Evolutionary conservation across 1,284 basidiomycete genomes (phyloP).

Genomic region (Sporisorium sorghi): DNA sequence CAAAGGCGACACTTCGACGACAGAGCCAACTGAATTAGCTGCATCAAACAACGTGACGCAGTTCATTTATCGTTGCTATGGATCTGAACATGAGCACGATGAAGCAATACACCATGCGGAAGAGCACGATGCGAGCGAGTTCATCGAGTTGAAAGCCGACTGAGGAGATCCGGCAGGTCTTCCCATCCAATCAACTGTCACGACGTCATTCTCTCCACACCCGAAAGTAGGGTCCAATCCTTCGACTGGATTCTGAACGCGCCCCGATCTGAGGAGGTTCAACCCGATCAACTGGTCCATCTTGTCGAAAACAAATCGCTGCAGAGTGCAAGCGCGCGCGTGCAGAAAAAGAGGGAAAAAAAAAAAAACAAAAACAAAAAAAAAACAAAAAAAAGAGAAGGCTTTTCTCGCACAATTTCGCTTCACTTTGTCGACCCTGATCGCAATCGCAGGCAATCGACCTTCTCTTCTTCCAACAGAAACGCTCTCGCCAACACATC

Average conservation of each 20-base stretch:
- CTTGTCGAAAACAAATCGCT: too few species aligned
- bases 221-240: neutral
- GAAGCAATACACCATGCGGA: neutral
- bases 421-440: neutral
- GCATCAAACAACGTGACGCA: too few species aligned
- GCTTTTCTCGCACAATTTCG: neutral
- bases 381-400: neutral
- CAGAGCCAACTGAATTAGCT: too few species aligned
- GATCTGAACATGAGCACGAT: neutral
- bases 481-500: too few species aligned
- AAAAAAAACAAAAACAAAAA: neutral
- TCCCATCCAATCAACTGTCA: neutral
- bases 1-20: too few species aligned
- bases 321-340: neutral
- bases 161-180: too few species aligned
- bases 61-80: neutral
- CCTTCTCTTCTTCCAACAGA: too few species aligned
- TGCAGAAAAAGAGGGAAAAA: neutral
- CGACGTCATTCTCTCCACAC: conserved; percentile 4
- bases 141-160: neutral
- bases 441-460: too few species aligned
- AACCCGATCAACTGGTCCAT: too few species aligned
- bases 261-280: conserved; percentile 4
- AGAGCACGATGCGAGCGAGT: neutral
- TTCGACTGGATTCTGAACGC: too few species aligned